phyloP scores from a whole-genome alignment of 108 stramenopile species.

The Cyclotella choctawhatcheeana region DNA sequence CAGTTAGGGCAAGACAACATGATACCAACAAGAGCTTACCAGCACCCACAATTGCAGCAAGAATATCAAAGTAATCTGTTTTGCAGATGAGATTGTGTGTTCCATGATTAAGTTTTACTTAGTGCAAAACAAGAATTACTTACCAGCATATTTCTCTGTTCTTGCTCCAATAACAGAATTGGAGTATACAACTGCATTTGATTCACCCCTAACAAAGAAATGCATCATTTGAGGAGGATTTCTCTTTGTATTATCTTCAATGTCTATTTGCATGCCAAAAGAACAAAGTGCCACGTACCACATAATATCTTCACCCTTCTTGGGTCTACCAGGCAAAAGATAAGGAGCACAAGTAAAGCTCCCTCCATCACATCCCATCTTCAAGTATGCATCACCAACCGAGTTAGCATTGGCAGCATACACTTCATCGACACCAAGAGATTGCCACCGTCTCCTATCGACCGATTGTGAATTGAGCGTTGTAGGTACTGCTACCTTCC shows the following conservation, averaged over 20 bases:
- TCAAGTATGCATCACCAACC: constrained; percentile 77
- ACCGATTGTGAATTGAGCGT: constrained; percentile 80
- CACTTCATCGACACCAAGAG: constrained; percentile 54
- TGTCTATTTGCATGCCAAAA: too few species aligned
- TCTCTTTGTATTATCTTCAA: too few species aligned
- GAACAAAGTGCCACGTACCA: constrained; percentile 31
- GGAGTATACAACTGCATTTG: constrained; percentile 85
- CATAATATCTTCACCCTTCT: constrained; percentile 57
- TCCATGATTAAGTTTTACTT: too few species aligned
- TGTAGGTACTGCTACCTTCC: constrained; percentile 72
- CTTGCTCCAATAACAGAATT: constrained; percentile 82
- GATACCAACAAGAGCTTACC: constrained; percentile 39
- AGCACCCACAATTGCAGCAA: constrained; percentile 71
- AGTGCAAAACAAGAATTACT: too few species aligned
- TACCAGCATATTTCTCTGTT: constrained; percentile 87
- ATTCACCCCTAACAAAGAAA: constrained; percentile 61
- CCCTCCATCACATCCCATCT: constrained; percentile 61
- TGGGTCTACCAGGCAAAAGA: constrained; percentile 50
- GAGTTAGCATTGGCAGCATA: constrained; percentile 55
- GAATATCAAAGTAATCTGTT: constrained; percentile 90
- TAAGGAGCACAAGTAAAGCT: constrained; percentile 91
- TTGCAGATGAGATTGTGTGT: too few species aligned
- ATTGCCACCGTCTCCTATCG: constrained; percentile 73
- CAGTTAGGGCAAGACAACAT: not conserved
- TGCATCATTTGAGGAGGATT: not conserved